phyloP scores from a whole-genome alignment of 495 filamentous ascomycete genomes.

The Talaromyces nanjingensis region DNA sequence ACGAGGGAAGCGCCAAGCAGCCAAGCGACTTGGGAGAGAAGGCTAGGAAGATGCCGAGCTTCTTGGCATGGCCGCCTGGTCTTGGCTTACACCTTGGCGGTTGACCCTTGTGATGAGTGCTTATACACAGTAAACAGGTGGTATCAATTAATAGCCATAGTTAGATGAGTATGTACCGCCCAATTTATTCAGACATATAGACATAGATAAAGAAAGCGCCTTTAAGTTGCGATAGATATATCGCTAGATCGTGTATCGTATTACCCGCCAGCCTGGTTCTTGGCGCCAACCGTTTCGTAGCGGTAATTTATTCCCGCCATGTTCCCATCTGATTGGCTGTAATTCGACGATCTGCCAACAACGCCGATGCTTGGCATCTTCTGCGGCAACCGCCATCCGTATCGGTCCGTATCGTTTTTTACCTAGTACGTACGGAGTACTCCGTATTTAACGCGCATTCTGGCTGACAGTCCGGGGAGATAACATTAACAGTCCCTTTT shows the following conservation, averaged over 20 bases:
- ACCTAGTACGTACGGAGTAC: neutral
- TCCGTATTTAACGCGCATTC: neutral
- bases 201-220: neutral
- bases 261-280: neutral
- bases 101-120: no score
- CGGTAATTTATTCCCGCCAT: conserved; percentile 1
- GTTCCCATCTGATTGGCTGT: neutral
- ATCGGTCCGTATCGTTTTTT: neutral
- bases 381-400: neutral
- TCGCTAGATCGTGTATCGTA: neutral
- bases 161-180: neutral
- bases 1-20: neutral
- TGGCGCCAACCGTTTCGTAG: neutral
- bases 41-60: neutral
- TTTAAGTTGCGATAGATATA: neutral
- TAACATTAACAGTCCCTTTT: neutral
- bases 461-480: neutral
- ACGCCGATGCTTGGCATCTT: neutral
- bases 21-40: neutral
- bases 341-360: neutral
- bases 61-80: neutral
- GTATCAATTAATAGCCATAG: no score
- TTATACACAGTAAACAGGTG: no score
- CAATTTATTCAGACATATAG: neutral
- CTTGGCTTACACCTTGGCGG: neutral